A percentile compares a stretch with the other conserved stretches of the same genome.
Evolutionary conservation across 257 asterid genomes (phyloP).

Genomic region (Asclepias syriaca): DNA sequence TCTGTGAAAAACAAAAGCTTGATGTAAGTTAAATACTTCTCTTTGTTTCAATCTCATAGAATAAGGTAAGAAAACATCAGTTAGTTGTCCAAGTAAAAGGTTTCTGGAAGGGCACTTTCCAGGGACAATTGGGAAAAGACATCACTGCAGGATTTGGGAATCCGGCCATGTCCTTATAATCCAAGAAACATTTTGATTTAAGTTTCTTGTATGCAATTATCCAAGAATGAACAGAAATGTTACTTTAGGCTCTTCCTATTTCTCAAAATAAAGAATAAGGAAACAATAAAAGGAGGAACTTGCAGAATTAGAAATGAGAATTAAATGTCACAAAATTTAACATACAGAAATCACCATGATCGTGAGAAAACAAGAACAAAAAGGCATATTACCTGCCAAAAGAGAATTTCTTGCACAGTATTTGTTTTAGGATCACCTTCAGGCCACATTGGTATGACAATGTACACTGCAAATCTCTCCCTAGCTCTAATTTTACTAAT

Average conservation of each 20-base stretch:
- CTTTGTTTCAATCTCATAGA: not conserved
- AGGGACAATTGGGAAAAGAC: not conserved
- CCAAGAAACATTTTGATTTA: not conserved
- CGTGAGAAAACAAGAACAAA: not conserved
- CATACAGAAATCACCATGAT: not conserved
- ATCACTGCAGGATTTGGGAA: not conserved
- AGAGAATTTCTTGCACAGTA: constrained; percentile 85
- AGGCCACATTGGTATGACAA: constrained; percentile 92
- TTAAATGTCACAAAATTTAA: not conserved
- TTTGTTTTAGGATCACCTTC: constrained; percentile 79
- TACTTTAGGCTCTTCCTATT: not conserved
- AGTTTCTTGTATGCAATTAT: not conserved
- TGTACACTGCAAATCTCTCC: constrained; percentile 73
- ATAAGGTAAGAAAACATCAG: not conserved
- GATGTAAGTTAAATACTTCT: not conserved
- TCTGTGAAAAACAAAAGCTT: constrained; percentile 35
- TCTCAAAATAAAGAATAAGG: not conserved
- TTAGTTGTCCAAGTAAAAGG: not conserved
- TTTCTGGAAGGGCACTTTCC: not conserved
- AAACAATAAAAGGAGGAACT: not conserved
- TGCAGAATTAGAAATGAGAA: not conserved
- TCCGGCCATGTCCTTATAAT: not conserved
- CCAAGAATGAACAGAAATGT: not conserved
- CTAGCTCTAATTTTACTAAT: constrained; percentile 71
- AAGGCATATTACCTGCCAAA: constrained; percentile 71